phyloP scores from a whole-genome alignment of 805 yeast genomes.

The Saturnispora quitensis region DNA sequence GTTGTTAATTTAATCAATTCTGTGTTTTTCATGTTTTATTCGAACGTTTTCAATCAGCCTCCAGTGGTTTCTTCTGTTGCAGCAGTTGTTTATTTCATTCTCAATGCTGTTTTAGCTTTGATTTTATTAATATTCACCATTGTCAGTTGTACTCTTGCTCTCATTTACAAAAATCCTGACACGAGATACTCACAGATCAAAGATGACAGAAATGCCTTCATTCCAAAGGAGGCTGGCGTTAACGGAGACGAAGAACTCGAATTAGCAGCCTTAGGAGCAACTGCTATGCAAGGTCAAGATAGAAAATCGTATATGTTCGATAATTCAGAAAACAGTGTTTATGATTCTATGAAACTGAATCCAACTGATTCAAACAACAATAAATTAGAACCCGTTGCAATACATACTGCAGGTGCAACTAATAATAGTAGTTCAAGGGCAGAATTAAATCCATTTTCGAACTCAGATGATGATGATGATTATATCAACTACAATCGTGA shows the following conservation, averaged over 20 bases:
- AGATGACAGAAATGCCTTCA: conserved; percentile 94
- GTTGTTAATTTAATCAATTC: conserved; percentile 75
- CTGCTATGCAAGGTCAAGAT: conserved; percentile 57
- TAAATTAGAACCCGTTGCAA: not conserved
- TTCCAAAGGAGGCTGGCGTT: conserved; percentile 52
- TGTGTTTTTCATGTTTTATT: conserved; percentile 80
- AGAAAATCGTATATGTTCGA: conserved; percentile 17
- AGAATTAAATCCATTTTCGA: conserved; percentile 9
- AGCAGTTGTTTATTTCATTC: conserved; percentile 80
- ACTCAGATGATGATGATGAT: conserved; percentile 7
- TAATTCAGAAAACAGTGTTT: conserved; percentile 4
- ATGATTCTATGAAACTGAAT: conserved; percentile 6
- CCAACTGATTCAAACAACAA: conserved; percentile 1
- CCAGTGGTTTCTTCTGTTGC: conserved; percentile 83
- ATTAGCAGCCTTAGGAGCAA: conserved; percentile 64
- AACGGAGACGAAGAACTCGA: conserved; percentile 44
- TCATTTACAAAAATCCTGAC: conserved; percentile 87
- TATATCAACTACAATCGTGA: not conserved
- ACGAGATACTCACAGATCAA: conserved; percentile 91
- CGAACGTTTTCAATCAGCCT: conserved; percentile 75
- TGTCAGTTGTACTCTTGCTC: conserved; percentile 76
- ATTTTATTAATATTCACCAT: conserved; percentile 77
- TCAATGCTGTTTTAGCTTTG: conserved; percentile 84
- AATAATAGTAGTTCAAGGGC: conserved; percentile 7
- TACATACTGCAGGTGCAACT: not conserved